Evolutionary conservation across 306 rosid species (phyloP).

Genomic region (Cyamopsis tetragonoloba): DNA sequence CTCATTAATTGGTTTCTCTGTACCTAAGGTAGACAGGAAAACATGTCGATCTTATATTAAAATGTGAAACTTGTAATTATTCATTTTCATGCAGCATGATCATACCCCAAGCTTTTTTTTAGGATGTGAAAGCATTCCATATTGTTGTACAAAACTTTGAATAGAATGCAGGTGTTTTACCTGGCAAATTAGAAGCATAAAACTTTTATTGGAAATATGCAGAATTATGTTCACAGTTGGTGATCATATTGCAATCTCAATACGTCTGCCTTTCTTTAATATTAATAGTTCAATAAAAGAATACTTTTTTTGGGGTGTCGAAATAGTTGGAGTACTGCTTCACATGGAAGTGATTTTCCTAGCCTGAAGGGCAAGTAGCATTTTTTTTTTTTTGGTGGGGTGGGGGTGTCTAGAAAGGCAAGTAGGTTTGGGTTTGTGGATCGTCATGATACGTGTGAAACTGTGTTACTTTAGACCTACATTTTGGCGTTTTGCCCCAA

Average conservation of each 20-base stretch:
- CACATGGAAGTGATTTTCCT: slow-evolving; percentile 4
- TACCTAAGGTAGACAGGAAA: slow-evolving; percentile 58
- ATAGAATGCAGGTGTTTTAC: slow-evolving; percentile 31
- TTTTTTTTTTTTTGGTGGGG: too few relatives aligned
- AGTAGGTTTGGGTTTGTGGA: too few relatives aligned
- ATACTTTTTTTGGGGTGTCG: too few relatives aligned
- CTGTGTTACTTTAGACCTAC: not conserved
- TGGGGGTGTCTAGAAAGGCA: too few relatives aligned
- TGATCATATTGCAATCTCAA: slow-evolving; percentile 17
- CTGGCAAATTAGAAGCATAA: slow-evolving; percentile 31
- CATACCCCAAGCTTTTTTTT: slow-evolving; percentile 33
- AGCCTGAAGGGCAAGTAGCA: not conserved
- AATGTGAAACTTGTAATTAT: slow-evolving; percentile 64
- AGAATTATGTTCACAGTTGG: not conserved
- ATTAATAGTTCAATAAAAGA: not conserved
- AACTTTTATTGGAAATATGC: slow-evolving; percentile 1
- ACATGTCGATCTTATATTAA: slow-evolving; percentile 31
- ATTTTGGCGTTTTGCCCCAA: slow-evolving; percentile 24
- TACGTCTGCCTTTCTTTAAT: not conserved
- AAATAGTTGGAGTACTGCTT: too few relatives aligned
- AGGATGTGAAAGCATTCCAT: slow-evolving; percentile 61
- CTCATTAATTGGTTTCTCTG: slow-evolving; percentile 73
- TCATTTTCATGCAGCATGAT: slow-evolving; percentile 61
- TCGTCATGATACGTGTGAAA: not conserved
- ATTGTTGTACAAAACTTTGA: slow-evolving; percentile 59